These are phyloP conservation scores for Gnomoniopsis smithogilvyi DNA, from an alignment of 2,329 filamentous ascomycete genomes.

Conservation along the genomic window DNA sequence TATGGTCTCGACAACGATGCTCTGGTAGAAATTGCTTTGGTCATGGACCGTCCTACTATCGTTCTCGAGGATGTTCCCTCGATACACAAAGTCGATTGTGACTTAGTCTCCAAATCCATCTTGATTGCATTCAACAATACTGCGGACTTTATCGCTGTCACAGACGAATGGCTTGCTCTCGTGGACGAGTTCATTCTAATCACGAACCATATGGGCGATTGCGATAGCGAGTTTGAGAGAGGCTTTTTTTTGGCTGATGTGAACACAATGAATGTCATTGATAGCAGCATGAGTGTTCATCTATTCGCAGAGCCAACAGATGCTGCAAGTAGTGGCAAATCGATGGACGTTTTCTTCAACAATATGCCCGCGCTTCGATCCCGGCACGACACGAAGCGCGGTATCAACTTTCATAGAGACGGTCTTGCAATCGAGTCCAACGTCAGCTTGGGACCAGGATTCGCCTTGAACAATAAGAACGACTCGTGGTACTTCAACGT, in stretches of 20 bases:
- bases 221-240: background rate
- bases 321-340: background rate
- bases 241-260: background rate
- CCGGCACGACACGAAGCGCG: background rate
- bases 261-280: background rate
- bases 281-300: background rate
- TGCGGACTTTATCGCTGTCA: background rate
- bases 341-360: background rate
- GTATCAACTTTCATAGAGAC: background rate
- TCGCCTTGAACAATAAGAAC: background rate
- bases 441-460: background rate
- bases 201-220: background rate
- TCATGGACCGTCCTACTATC: background rate
- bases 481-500: background rate
- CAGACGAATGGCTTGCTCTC: background rate
- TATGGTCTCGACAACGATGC: background rate
- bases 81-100: background rate
- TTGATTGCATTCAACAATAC: background rate
- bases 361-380: background rate
- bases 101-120: background rate
- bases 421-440: background rate
- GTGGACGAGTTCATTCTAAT: background rate
- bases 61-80: background rate
- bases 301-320: background rate
- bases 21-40: background rate